Conservation (phyloP, 768 basidiomycete genomes). For the Rubroboletus pulcherrimus region DNA sequence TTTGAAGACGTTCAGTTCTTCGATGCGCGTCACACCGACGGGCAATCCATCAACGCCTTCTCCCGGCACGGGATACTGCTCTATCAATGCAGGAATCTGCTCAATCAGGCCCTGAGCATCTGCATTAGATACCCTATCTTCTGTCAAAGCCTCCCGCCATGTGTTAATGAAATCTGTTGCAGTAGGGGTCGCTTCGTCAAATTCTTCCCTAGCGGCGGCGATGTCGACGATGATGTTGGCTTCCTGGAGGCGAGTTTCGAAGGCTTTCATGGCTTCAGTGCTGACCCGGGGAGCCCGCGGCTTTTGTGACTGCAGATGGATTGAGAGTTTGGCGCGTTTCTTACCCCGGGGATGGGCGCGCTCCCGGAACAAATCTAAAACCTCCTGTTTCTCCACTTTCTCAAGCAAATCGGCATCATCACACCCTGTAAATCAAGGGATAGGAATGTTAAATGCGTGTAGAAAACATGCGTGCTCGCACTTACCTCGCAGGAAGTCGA, state of each 20-base stretch:
- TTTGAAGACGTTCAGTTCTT: conserved; percentile 67
- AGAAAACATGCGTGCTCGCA: conserved; percentile 11
- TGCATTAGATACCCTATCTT: conserved; percentile 38
- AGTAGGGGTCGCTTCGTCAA: conserved; percentile 55
- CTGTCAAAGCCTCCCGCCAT: conserved; percentile 47
- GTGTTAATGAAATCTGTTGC: conserved; percentile 59
- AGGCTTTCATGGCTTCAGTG: conserved; percentile 55
- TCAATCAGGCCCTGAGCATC: conserved; percentile 45
- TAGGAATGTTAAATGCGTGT: not conserved
- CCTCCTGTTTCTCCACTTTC: conserved; percentile 67
- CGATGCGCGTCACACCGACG: conserved; percentile 54
- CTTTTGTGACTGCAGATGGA: conserved; percentile 75
- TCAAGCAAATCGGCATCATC: conserved; percentile 68
- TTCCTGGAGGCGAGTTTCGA: conserved; percentile 49
- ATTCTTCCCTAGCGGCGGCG: conserved; percentile 46
- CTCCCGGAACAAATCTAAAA: conserved; percentile 64
- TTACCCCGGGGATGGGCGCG: conserved; percentile 67
- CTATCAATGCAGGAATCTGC: conserved; percentile 54
- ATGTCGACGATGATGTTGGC: conserved; percentile 49
- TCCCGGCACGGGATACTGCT: conserved; percentile 51
- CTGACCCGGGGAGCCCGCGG: conserved; percentile 60
- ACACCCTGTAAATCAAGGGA: conserved; percentile 45
- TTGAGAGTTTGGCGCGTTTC: conserved; percentile 76
- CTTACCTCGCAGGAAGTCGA: conserved; percentile 84
- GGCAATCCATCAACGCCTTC: conserved; percentile 46